A percentile compares a stretch with the other conserved stretches of the same genome.
phyloP scores from a whole-genome alignment of 2,329 filamentous ascomycete genomes.

The Hypoxylon sp. region DNA sequence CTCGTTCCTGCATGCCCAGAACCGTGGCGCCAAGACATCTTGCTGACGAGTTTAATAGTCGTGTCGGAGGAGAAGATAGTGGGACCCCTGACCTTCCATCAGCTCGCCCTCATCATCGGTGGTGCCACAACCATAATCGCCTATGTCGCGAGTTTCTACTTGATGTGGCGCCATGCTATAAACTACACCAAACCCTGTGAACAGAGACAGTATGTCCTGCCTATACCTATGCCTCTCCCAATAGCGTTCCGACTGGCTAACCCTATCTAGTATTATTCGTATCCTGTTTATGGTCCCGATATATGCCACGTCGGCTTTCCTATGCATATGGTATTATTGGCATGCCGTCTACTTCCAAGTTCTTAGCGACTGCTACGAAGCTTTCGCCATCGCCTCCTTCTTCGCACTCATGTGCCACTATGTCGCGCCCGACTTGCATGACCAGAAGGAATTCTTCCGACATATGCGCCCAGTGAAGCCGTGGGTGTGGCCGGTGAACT shows the following conservation, averaged over 20 bases:
- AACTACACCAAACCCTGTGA: conserved; percentile 71
- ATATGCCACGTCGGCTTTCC: conserved; percentile 79
- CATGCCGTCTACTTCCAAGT: conserved; percentile 85
- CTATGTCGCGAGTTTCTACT: conserved; percentile 64
- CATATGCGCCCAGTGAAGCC: conserved; percentile 71
- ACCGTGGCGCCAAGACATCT: conserved; percentile 42
- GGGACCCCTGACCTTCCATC: conserved; percentile 65
- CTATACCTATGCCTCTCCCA: background rate
- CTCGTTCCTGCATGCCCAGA: conserved; percentile 44
- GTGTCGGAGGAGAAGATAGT: conserved; percentile 61
- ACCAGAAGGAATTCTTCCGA: conserved; percentile 85
- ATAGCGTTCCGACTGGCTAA: conserved; percentile 49
- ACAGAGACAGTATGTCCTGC: conserved; percentile 61
- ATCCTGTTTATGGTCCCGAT: conserved; percentile 90
- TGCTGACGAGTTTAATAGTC: conserved; percentile 53
- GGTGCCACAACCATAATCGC: conserved; percentile 63
- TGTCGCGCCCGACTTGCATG: conserved; percentile 79
- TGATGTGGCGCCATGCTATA: conserved; percentile 69
- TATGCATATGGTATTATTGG: conserved; percentile 79
- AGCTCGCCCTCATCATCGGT: conserved; percentile 64
- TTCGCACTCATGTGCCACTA: conserved; percentile 87
- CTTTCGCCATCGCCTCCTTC: conserved; percentile 88
- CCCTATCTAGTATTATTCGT: conserved; percentile 73
- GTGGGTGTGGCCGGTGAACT: conserved; percentile 81
- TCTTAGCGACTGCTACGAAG: conserved; percentile 87